Evolutionary conservation across 176 grass and related monocot genomes (phyloP).

Genomic region (Rhynchospora pubera): DNA sequence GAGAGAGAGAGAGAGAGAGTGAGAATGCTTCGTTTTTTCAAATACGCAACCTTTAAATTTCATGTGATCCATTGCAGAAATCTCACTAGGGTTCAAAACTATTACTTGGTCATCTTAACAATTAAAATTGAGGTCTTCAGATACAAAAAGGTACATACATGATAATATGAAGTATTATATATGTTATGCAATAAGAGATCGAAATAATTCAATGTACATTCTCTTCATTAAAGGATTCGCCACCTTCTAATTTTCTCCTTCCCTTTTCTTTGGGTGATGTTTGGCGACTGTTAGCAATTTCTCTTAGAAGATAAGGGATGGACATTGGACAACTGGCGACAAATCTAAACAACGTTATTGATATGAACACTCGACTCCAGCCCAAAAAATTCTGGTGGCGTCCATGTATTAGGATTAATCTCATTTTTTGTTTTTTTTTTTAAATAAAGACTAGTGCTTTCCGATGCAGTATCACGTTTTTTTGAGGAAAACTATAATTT

Average conservation of each 20-base stretch:
- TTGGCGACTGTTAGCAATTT: neutral
- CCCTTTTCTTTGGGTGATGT: neutral
- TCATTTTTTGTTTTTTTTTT: neutral
- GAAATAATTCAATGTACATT: slow-evolving; percentile 34
- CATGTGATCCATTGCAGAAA: neutral
- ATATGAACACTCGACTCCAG: neutral
- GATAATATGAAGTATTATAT: neutral
- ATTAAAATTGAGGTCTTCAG: neutral
- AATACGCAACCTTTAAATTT: neutral
- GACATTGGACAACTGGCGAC: neutral
- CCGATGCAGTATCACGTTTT: no score
- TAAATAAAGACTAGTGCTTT: neutral
- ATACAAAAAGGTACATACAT: neutral
- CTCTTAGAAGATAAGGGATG: neutral
- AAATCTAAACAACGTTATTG: neutral
- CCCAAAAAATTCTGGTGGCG: neutral
- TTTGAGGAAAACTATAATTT: no score
- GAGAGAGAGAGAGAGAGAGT: neutral
- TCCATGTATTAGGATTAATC: neutral
- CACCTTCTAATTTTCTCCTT: slow-evolving; percentile 34
- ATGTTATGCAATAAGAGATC: neutral
- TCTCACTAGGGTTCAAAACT: neutral
- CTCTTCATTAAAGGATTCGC: slow-evolving; percentile 61
- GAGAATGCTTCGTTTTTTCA: neutral
- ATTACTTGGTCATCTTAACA: neutral